Percentiles rank a stretch among this genome's conserved stretches.
Evolutionary conservation across 2,329 filamentous ascomycete species (phyloP).

Genomic region (Exophiala viscosa): DNA sequence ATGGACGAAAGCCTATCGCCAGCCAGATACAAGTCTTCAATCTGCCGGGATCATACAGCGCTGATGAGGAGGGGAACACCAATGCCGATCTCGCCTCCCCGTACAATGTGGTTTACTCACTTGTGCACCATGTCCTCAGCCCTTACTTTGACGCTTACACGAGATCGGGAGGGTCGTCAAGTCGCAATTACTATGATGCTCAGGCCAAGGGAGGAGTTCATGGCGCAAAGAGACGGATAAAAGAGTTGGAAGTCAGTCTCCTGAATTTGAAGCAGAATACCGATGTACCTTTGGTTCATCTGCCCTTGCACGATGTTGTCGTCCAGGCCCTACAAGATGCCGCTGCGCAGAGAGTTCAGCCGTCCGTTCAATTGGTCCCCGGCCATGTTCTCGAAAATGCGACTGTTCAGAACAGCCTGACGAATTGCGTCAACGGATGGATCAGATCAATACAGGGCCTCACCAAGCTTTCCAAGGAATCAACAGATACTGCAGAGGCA

Average conservation of each 20-base stretch:
- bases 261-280: conserved; percentile 95
- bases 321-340: conserved; percentile 81
- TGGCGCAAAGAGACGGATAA: conserved; percentile 95
- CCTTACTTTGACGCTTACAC: conserved; percentile 98
- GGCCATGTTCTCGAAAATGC: conserved; percentile 76
- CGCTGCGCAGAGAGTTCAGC: conserved; percentile 60
- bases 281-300: conserved; percentile 86
- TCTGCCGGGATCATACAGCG: conserved; percentile 67
- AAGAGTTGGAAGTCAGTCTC: conserved; percentile 85
- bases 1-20: conserved; percentile 74
- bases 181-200: conserved; percentile 72
- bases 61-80: conserved; percentile 35
- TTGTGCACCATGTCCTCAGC: conserved; percentile 84
- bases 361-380: conserved; percentile 75
- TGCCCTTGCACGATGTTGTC: conserved; percentile 85
- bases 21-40: conserved; percentile 92
- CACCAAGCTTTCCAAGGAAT: conserved; percentile 86
- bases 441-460: conserved; percentile 98
- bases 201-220: conserved; percentile 93
- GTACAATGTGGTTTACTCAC: conserved; percentile 86
- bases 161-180: conserved; percentile 67
- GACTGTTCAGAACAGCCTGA: conserved; percentile 86
- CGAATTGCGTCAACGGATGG: conserved; percentile 93
- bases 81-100: conserved; percentile 75
- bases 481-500: conserved; percentile 44